Percentiles rank a stretch among this genome's conserved stretches.
Evolutionary conservation across 2,329 filamentous ascomycete genomes (phyloP).

Genomic region (Trematosphaeria pertusa): DNA sequence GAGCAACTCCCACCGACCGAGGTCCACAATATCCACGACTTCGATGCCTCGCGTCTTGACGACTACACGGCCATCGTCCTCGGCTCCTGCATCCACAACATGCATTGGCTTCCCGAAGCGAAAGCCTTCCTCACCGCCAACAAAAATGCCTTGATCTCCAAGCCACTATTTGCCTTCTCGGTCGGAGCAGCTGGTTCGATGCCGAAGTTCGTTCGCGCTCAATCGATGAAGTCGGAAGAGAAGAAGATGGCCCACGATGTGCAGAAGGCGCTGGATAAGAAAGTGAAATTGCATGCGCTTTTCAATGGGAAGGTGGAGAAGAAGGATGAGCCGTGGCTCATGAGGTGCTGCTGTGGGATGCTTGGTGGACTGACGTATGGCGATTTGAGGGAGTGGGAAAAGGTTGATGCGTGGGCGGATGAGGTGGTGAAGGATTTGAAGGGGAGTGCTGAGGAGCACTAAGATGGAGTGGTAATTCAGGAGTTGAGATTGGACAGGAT

Average conservation of each 20-base stretch:
- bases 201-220: conserved; percentile 3
- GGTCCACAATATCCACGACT: conserved; percentile 7
- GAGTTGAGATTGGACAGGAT: background rate
- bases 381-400: conserved; percentile 6
- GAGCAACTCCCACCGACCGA: conserved; percentile 7
- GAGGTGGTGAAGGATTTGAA: conserved; percentile 6
- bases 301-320: conserved; percentile 7
- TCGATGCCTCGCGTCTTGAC: conserved; percentile 2
- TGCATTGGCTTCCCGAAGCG: conserved; percentile 5
- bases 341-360: conserved; percentile 1
- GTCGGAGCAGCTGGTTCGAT: conserved; percentile 7
- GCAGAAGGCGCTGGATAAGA: conserved; percentile 1
- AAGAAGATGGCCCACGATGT: conserved; percentile 2
- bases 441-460: background rate
- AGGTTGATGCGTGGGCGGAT: conserved; percentile 5
- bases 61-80: conserved; percentile 9
- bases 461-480: too few relatives aligned
- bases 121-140: conserved; percentile 1
- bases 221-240: conserved; percentile 3
- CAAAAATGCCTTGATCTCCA: background rate
- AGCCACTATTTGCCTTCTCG: conserved; percentile 6
- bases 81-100: conserved; percentile 6
- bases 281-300: background rate
- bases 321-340: background rate
- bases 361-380: background rate